Percentiles rank a stretch among this genome's conserved stretches.
These are phyloP conservation scores for Sarcomyxa edulis DNA, from an alignment of 768 basidiomycete species.

Conservation along the genomic window DNA sequence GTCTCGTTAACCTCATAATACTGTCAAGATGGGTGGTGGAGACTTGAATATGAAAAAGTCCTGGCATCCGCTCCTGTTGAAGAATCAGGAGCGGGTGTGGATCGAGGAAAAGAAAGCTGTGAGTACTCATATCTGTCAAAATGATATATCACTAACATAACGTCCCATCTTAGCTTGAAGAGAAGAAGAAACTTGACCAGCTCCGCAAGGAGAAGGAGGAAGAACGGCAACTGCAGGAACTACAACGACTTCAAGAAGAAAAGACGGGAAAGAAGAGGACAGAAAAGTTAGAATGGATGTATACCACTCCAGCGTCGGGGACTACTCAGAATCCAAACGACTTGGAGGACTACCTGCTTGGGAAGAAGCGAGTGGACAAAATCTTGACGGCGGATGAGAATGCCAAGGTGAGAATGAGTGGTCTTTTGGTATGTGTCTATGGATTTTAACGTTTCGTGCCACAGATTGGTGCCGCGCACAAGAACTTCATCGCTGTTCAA, in stretches of 20 bases:
- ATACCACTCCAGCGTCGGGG: conserved; percentile 95
- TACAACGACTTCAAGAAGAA: conserved; percentile 92
- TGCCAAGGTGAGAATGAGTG: conserved; percentile 55
- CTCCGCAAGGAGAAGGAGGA: conserved; percentile 97
- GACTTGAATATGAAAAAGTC: conserved; percentile 99
- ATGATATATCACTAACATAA: conserved; percentile 10
- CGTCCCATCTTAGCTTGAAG: conserved; percentile 70
- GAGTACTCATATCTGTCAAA: conserved; percentile 23
- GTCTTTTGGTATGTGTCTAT: background rate
- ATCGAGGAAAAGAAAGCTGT: conserved; percentile 96
- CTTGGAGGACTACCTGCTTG: conserved; percentile 92
- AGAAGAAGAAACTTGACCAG: conserved; percentile 97
- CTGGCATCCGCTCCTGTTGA: conserved; percentile 97
- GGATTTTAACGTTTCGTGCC: conserved; percentile 1
- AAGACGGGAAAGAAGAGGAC: conserved; percentile 92
- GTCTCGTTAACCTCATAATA: conserved; percentile 14
- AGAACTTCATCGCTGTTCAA: conserved; percentile 91
- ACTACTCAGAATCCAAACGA: conserved; percentile 83
- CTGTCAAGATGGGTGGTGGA: conserved; percentile 90
- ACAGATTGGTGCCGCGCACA: conserved; percentile 81
- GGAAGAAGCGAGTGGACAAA: conserved; percentile 97
- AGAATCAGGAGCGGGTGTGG: conserved; percentile 99
- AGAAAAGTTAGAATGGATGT: conserved; percentile 99
- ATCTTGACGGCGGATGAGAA: conserved; percentile 89
- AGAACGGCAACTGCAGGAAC: conserved; percentile 92